Evolutionary conservation across 2,329 filamentous ascomycete genomes (phyloP).

Genomic region (Phialophora chinensis): DNA sequence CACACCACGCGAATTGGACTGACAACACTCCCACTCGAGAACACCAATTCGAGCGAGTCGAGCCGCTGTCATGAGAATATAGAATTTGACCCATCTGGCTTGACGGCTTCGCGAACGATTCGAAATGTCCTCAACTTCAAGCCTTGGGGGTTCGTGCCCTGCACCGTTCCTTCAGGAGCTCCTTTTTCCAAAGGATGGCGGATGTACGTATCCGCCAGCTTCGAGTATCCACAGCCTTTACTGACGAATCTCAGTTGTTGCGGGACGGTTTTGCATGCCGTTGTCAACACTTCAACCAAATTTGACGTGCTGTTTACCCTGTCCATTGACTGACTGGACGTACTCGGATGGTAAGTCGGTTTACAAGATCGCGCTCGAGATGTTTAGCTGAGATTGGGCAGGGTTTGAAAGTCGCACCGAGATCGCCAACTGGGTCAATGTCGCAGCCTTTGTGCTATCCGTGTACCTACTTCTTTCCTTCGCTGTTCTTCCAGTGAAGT

Average conservation of each 20-base stretch:
- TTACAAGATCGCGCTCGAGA: constrained; percentile 2
- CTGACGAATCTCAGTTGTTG: constrained; percentile 58
- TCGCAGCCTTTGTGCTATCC: constrained; percentile 73
- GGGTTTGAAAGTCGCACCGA: constrained; percentile 64
- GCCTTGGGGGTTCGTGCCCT: constrained; percentile 61
- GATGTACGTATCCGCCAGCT: constrained; percentile 63
- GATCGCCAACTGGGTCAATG: constrained; percentile 81
- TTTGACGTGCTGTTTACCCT: constrained; percentile 82
- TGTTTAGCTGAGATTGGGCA: constrained; percentile 34
- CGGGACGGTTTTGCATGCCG: constrained; percentile 66
- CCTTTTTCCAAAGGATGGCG: constrained; percentile 64
- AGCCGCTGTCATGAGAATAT: constrained; percentile 34
- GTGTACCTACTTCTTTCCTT: constrained; percentile 81
- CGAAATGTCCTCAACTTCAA: constrained; percentile 28
- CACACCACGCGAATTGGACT: constrained; percentile 16
- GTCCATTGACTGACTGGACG: constrained; percentile 80
- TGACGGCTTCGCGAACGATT: constrained; percentile 24
- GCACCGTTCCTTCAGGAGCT: constrained; percentile 71
- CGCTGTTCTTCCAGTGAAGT: constrained; percentile 78
- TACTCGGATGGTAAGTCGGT: constrained; percentile 61
- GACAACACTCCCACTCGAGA: constrained; percentile 6
- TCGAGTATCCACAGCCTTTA: constrained; percentile 17
- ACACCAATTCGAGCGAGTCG: constrained; percentile 5
- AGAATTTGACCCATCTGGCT: constrained; percentile 23
- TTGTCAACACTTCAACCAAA: constrained; percentile 49